These are phyloP conservation scores for Polyporus tsugae DNA, from an alignment of 1,284 basidiomycete genomes.

Conservation along the genomic window DNA sequence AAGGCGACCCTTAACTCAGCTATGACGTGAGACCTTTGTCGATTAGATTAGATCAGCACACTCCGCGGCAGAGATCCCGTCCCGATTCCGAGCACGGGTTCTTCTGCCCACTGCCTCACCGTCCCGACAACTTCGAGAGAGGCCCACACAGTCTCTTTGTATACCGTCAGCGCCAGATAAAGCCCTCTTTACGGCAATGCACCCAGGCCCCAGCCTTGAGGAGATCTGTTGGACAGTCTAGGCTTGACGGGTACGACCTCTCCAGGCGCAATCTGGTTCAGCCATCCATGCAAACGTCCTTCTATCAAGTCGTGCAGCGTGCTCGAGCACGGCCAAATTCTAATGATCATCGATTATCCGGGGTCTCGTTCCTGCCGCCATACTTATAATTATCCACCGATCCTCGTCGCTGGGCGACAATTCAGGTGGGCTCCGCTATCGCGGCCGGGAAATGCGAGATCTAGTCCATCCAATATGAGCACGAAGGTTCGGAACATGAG, in stretches of 20 bases:
- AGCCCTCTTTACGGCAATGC: background rate
- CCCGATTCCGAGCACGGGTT: constrained; percentile 5
- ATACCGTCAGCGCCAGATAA: background rate
- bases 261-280: background rate
- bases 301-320: background rate
- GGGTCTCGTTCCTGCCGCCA: background rate
- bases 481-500: background rate
- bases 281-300: background rate
- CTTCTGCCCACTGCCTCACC: background rate
- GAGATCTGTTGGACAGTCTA: background rate
- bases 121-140: constrained; percentile 1
- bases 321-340: background rate
- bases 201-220: background rate
- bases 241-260: background rate
- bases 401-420: background rate
- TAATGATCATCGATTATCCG: background rate
- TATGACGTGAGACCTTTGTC: background rate
- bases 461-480: background rate
- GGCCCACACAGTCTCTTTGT: background rate
- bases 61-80: constrained; percentile 3
- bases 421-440: constrained; percentile 3
- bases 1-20: background rate
- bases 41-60: constrained; percentile 1
- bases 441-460: background rate
- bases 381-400: background rate